Evolutionary conservation across 345 rosid species (phyloP).

Genomic region (Syzygium oleosum): DNA sequence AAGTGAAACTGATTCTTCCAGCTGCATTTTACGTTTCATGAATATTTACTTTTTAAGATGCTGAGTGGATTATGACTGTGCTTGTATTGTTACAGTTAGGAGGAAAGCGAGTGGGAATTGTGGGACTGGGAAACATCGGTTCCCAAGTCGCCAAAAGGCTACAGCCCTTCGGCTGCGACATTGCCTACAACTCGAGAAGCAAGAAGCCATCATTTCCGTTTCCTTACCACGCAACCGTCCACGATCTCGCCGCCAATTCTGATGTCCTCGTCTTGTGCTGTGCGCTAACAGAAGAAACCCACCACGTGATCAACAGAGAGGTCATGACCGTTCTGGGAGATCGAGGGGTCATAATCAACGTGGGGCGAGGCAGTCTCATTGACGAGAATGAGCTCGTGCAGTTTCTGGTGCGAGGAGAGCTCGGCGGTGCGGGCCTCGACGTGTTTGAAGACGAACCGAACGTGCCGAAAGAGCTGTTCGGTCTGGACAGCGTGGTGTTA

Average conservation of each 20-base stretch:
- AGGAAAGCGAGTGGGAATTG: conserved; percentile 39
- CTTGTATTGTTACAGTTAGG: conserved; percentile 19
- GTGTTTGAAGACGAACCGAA: conserved; percentile 72
- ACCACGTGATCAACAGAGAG: conserved; percentile 33
- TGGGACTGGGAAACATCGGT: conserved; percentile 45
- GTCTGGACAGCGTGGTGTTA: conserved; percentile 63
- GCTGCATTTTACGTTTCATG: neutral
- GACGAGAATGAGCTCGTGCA: conserved; percentile 61
- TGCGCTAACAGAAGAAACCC: conserved; percentile 31
- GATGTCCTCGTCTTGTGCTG: conserved; percentile 43
- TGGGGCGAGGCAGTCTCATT: conserved; percentile 46
- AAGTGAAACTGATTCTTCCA: neutral
- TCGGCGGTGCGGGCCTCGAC: conserved; percentile 78
- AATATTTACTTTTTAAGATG: neutral
- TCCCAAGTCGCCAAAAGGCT: conserved; percentile 31
- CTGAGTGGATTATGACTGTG: neutral
- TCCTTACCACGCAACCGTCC: conserved; percentile 18
- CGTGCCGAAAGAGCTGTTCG: conserved; percentile 39
- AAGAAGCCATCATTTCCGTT: conserved; percentile 15
- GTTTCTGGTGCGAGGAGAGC: conserved; percentile 42
- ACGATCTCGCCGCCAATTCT: conserved; percentile 30
- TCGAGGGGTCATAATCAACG: conserved; percentile 37
- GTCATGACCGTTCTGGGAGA: conserved; percentile 37
- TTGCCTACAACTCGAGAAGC: conserved; percentile 31
- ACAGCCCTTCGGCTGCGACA: conserved; percentile 27